Evolutionary conservation across 371 early-diverging fungal genomes (phyloP).

Genomic region (Syncephalastrum monosporum): DNA sequence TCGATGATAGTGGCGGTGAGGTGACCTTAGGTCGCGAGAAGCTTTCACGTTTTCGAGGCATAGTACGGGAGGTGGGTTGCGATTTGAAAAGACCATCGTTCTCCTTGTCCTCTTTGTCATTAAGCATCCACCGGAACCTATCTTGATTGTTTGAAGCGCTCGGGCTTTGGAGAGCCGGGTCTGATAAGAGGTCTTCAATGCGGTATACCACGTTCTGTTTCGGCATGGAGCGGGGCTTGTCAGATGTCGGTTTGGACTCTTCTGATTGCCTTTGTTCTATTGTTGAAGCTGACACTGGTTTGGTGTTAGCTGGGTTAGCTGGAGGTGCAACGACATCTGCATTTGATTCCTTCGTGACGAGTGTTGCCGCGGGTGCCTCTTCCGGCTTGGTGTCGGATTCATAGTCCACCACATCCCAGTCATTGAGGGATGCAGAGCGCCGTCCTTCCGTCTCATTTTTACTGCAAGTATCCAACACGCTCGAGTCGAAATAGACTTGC

Average conservation of each 20-base stretch:
- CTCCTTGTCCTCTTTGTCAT: slow-evolving; percentile 3
- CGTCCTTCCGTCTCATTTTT: slow-evolving; percentile 5
- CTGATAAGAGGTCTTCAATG: slow-evolving; percentile 45
- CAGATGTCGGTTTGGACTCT: too few relatives aligned
- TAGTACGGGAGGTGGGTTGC: background rate
- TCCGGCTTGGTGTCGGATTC: background rate
- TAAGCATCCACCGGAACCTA: slow-evolving; percentile 32
- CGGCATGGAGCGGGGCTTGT: background rate
- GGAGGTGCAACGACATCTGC: too few relatives aligned
- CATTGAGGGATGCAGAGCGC: background rate
- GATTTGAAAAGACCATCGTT: background rate
- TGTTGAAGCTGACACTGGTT: too few relatives aligned
- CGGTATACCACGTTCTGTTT: slow-evolving; percentile 30
- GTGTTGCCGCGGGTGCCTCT: background rate
- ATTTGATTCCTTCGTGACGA: background rate
- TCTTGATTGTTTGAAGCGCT: slow-evolving; percentile 19
- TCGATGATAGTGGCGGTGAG: background rate
- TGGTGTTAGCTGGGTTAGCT: too few relatives aligned
- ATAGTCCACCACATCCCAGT: slow-evolving; percentile 10
- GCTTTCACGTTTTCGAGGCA: slow-evolving; percentile 1
- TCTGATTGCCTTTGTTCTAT: too few relatives aligned
- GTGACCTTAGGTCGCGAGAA: background rate
- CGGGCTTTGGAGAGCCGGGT: slow-evolving; percentile 27
- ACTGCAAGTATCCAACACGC: slow-evolving; percentile 30
- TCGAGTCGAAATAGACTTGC: slow-evolving; percentile 47